phyloP scores from a whole-genome alignment of 148 eudicot genomes.

The Chenopodium album region DNA sequence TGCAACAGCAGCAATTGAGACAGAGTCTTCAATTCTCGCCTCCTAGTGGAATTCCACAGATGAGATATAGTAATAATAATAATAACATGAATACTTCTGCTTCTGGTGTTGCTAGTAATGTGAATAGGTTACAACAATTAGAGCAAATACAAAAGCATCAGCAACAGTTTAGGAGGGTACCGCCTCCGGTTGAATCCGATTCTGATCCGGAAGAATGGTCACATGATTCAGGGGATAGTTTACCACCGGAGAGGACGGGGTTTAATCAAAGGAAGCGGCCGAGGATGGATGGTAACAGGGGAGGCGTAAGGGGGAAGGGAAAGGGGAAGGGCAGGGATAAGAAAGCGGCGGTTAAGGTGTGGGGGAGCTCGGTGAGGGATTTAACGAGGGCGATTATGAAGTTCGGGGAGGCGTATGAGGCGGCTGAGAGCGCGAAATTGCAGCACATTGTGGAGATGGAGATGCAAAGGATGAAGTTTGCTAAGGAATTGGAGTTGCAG shows the following conservation, averaged over 20 bases:
- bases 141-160: background rate
- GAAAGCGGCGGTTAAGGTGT: conserved; percentile 18
- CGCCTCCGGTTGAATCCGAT: conserved; percentile 40
- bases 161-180: conserved; percentile 24
- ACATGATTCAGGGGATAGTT: conserved; percentile 56
- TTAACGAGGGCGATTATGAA: conserved; percentile 65
- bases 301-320: conserved; percentile 16
- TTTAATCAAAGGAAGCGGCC: conserved; percentile 40
- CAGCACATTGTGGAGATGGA: conserved; percentile 90
- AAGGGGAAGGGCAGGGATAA: conserved; percentile 19
- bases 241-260: conserved; percentile 46
- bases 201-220: conserved; percentile 50
- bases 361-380: conserved; percentile 82
- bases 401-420: conserved; percentile 81
- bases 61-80: conserved; percentile 6
- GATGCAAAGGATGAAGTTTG: conserved; percentile 89
- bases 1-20: background rate
- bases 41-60: background rate
- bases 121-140: background rate
- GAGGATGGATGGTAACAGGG: conserved; percentile 26
- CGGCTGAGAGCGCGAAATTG: conserved; percentile 68
- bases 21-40: background rate
- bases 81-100: background rate
- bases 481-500: conserved; percentile 81
- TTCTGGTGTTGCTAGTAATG: background rate